Conservation (phyloP, 1,284 basidiomycete species). For the Cutaneotrichosporon arboriforme region DNA sequence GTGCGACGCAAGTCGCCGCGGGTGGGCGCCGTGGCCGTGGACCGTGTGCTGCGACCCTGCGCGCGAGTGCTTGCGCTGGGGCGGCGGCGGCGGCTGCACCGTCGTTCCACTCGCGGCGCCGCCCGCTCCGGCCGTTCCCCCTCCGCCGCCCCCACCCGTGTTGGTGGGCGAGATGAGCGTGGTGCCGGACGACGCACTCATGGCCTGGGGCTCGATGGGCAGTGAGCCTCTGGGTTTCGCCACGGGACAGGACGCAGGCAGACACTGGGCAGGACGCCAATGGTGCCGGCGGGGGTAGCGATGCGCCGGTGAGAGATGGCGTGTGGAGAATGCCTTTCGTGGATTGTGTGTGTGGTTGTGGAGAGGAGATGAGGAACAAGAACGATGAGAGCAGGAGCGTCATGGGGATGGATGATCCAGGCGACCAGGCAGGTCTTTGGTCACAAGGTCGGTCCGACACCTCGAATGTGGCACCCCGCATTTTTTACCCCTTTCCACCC, state of each 20-base stretch:
- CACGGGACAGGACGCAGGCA: too few relatives aligned
- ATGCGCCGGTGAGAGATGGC: too few relatives aligned
- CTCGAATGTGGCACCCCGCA: too few relatives aligned
- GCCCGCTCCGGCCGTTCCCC: background rate
- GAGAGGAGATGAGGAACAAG: background rate
- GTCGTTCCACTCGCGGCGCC: background rate
- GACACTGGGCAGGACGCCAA: too few relatives aligned
- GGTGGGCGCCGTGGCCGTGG: constrained; percentile 8
- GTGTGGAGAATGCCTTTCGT: too few relatives aligned
- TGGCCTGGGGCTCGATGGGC: constrained; percentile 5
- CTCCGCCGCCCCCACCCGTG: background rate
- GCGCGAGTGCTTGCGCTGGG: constrained; percentile 6
- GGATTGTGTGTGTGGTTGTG: background rate
- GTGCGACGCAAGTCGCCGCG: constrained; percentile 3
- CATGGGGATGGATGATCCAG: too few relatives aligned
- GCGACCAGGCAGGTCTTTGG: too few relatives aligned
- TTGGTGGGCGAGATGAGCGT: constrained; percentile 38
- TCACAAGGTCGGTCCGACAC: too few relatives aligned
- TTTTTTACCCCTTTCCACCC: too few relatives aligned
- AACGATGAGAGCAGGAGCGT: background rate
- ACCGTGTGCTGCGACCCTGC: background rate
- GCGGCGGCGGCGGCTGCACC: background rate
- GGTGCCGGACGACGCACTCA: constrained; percentile 37
- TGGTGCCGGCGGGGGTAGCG: too few relatives aligned
- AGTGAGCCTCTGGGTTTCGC: too few relatives aligned